phyloP scores from a whole-genome alignment of 352 stramenopile genomes.

The Phytophthora parvispora region DNA sequence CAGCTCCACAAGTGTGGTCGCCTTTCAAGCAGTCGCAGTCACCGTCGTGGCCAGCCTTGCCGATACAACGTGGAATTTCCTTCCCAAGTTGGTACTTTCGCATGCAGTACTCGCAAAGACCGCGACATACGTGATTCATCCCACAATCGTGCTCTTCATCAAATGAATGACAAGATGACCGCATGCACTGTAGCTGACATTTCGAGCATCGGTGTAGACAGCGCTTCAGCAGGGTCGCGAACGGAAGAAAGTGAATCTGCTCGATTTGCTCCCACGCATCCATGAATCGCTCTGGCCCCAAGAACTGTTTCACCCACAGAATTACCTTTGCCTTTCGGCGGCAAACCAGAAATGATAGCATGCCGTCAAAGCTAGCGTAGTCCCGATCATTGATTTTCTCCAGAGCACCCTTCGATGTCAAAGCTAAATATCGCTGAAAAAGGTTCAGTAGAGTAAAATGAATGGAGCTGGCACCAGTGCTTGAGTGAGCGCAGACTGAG shows the following conservation, averaged over 20 bases:
- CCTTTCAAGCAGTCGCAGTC: conserved; percentile 48
- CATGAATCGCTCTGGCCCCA: conserved; percentile 41
- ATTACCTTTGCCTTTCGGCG: conserved; percentile 44
- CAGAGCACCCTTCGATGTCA: conserved; percentile 23
- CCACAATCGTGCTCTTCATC: conserved; percentile 49
- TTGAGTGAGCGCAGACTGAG: conserved; percentile 2
- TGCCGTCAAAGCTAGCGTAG: conserved; percentile 41
- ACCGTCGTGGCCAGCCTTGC: conserved; percentile 45
- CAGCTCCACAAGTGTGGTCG: conserved; percentile 45
- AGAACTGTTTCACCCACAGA: conserved; percentile 40
- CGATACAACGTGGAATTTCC: conserved; percentile 33
- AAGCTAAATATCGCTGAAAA: conserved; percentile 35
- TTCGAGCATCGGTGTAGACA: conserved; percentile 42
- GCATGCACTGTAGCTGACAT: conserved; percentile 53
- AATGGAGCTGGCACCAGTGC: not conserved
- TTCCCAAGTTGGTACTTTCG: conserved; percentile 16
- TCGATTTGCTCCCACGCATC: conserved; percentile 45
- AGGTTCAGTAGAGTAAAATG: conserved; percentile 16
- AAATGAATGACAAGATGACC: conserved; percentile 38
- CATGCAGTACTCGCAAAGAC: conserved; percentile 47
- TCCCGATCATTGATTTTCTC: conserved; percentile 33
- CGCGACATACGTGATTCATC: conserved; percentile 46
- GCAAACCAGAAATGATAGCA: conserved; percentile 48
- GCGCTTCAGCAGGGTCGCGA: conserved; percentile 37
- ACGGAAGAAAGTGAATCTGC: conserved; percentile 26